These are phyloP conservation scores for Alternaria atra DNA, from an alignment of 2,329 filamentous ascomycete genomes.

Conservation along the genomic window DNA sequence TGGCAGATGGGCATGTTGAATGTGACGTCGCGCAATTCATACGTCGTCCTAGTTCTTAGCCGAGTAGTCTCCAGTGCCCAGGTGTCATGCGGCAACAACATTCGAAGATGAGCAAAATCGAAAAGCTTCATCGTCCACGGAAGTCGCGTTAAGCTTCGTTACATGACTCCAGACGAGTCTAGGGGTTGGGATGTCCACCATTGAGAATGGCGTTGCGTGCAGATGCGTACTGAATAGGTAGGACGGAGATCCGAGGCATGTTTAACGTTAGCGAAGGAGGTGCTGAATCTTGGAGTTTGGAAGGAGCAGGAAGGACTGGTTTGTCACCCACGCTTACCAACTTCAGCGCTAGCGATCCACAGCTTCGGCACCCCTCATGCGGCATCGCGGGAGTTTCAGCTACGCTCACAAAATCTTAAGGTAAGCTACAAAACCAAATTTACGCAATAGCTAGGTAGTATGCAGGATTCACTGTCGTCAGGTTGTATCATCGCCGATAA, in stretches of 20 bases:
- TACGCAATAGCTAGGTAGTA: not conserved
- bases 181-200: too few relatives aligned
- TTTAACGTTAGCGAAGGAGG: not conserved
- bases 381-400: constrained; percentile 10
- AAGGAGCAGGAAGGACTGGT: not conserved
- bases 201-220: not conserved
- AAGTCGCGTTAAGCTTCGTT: too few relatives aligned
- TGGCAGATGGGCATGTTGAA: not conserved
- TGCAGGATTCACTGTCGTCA: not conserved
- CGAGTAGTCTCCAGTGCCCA: not conserved
- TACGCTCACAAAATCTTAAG: not conserved
- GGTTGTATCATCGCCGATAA: not conserved
- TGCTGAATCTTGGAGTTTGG: not conserved
- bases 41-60: not conserved
- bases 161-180: too few relatives aligned
- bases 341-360: constrained; percentile 4
- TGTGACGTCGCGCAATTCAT: not conserved
- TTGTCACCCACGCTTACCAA: constrained; percentile 3
- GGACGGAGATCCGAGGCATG: not conserved
- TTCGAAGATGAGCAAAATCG: too few relatives aligned
- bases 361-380: constrained; percentile 19
- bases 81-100: not conserved
- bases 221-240: not conserved
- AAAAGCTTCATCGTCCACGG: too few relatives aligned
- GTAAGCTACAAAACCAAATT: not conserved